A percentile compares a stretch with the other conserved stretches of the same genome.
These are phyloP conservation scores for Pelargonium fulgidum DNA, from an alignment of 441 rosid species.

Conservation along the genomic window DNA sequence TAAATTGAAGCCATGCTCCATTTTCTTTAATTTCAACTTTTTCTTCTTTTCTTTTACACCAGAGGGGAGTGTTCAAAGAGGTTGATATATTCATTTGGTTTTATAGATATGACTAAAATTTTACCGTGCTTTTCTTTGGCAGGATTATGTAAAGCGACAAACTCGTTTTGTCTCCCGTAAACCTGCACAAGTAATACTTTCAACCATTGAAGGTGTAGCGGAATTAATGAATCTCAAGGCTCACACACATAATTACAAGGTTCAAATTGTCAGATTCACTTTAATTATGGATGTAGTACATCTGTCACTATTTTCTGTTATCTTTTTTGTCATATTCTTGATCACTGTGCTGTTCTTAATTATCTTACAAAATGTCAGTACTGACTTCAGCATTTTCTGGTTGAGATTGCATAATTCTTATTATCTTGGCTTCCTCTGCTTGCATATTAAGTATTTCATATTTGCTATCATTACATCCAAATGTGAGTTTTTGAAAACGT, in stretches of 20 bases:
- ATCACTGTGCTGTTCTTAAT: background rate
- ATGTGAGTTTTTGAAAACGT: no score
- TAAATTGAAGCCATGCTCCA: background rate
- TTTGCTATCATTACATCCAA: background rate
- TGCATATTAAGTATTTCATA: no score
- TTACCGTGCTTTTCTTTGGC: constrained; percentile 12
- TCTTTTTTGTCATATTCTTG: background rate
- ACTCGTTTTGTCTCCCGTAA: constrained; percentile 81
- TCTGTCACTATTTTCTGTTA: background rate
- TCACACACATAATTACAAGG: constrained; percentile 73
- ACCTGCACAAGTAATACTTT: constrained; percentile 55
- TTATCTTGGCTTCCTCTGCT: background rate
- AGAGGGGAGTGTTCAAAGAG: background rate
- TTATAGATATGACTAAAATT: background rate
- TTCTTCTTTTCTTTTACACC: no score
- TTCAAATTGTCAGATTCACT: constrained; percentile 18
- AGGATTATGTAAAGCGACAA: constrained; percentile 79
- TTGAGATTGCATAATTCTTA: background rate
- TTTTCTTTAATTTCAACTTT: background rate
- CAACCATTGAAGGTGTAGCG: constrained; percentile 67
- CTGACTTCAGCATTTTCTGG: background rate
- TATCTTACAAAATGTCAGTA: background rate
- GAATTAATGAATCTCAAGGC: constrained; percentile 52
- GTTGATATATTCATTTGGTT: background rate
- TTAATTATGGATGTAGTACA: background rate